Conservation (phyloP, 2,329 filamentous ascomycete species). For the Penicillium sp. region DNA sequence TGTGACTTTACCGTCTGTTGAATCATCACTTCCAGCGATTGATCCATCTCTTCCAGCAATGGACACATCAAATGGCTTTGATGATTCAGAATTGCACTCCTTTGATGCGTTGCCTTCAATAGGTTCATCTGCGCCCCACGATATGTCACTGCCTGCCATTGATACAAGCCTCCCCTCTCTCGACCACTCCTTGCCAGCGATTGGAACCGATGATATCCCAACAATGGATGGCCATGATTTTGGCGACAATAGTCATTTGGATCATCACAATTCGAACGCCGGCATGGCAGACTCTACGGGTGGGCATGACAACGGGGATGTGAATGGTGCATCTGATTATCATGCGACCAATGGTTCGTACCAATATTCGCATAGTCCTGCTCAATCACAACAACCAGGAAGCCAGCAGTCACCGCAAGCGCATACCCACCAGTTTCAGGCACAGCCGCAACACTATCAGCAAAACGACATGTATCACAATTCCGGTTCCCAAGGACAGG, state of each 20-base stretch:
- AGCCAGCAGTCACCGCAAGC: conserved; percentile 29
- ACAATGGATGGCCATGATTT: conserved; percentile 24
- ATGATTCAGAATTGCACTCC: conserved; percentile 21
- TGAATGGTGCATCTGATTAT: conserved; percentile 36
- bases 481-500: conserved; percentile 23
- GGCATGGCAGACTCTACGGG: conserved; percentile 11
- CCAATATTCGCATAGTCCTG: conserved; percentile 17
- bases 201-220: conserved; percentile 28
- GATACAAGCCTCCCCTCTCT: conserved; percentile 23
- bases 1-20: conserved; percentile 11
- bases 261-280: conserved; percentile 13
- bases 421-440: conserved; percentile 22
- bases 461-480: conserved; percentile 30
- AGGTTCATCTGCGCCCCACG: conserved; percentile 14
- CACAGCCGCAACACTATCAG: conserved; percentile 24
- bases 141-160: conserved; percentile 20
- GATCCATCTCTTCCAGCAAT: conserved; percentile 17
- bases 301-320: conserved; percentile 18
- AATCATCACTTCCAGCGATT: conserved; percentile 21
- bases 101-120: conserved; percentile 20
- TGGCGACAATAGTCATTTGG: conserved; percentile 16
- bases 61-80: conserved; percentile 21
- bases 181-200: conserved; percentile 24
- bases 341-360: conserved; percentile 38
- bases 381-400: conserved; percentile 35